Evolutionary conservation across 129 eudicot species (phyloP).

Genomic region (sunflower (Helianthus annuus)): HanXRQr2.0-SUNRISE NC_035448.2:55438249-55438748

Average conservation of each 20-base stretch:
- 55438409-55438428: slow-evolving; percentile 11
- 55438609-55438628: slow-evolving; percentile 1
- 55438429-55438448: slow-evolving; percentile 13
- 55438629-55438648: slow-evolving; percentile 13
- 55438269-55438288: slow-evolving; percentile 17
- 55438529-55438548: neutral
- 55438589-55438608: neutral
- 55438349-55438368: slow-evolving; percentile 10
- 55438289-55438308: slow-evolving; percentile 30
- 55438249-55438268: slow-evolving; percentile 16
- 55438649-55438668: slow-evolving; percentile 13
- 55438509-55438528: neutral
- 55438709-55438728: slow-evolving; percentile 7
- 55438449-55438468: slow-evolving; percentile 23
- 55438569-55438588: neutral
- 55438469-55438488: slow-evolving; percentile 19
- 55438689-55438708: neutral
- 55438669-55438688: neutral
- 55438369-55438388: slow-evolving; percentile 11
- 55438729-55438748: slow-evolving; percentile 27
- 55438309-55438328: slow-evolving; percentile 28
- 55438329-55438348: slow-evolving; percentile 17
- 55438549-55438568: neutral
- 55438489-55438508: slow-evolving; percentile 10
- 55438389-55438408: slow-evolving; percentile 2